Percentiles rank a stretch among this genome's conserved stretches.
Conservation (phyloP, 371 early-diverging fungal species). For the Zychaea mexicana region DNA sequence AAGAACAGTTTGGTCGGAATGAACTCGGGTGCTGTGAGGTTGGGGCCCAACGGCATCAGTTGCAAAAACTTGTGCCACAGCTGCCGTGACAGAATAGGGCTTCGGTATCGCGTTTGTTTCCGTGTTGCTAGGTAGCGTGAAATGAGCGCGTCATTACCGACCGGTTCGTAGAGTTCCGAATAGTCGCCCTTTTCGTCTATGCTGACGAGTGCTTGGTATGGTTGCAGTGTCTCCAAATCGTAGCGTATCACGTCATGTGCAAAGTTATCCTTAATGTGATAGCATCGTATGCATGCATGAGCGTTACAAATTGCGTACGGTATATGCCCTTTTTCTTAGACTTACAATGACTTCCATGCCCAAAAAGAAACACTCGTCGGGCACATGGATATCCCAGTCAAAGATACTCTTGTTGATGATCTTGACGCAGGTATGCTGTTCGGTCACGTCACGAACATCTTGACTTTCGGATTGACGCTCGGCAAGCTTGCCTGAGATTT, state of each 20-base stretch:
- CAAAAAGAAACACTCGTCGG: conserved; percentile 84
- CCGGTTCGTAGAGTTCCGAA: conserved; percentile 82
- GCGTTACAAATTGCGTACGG: too few species aligned
- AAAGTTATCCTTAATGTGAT: conserved; percentile 79
- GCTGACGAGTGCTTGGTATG: conserved; percentile 83
- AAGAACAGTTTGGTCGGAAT: conserved; percentile 88
- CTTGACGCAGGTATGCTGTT: conserved; percentile 63
- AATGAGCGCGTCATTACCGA: conserved; percentile 76
- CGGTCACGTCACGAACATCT: conserved; percentile 40
- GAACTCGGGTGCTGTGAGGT: conserved; percentile 84
- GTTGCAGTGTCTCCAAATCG: conserved; percentile 68
- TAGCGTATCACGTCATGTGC: conserved; percentile 94
- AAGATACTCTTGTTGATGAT: conserved; percentile 91
- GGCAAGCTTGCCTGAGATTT: conserved; percentile 86
- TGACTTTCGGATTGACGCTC: conserved; percentile 68
- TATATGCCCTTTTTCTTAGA: too few species aligned
- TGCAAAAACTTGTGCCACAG: conserved; percentile 55
- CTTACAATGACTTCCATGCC: conserved; percentile 92
- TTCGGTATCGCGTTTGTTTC: conserved; percentile 52
- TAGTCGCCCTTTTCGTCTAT: conserved; percentile 83
- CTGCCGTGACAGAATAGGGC: conserved; percentile 62
- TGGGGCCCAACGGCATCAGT: conserved; percentile 82
- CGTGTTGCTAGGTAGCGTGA: conserved; percentile 69
- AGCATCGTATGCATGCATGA: background rate
- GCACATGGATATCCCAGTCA: conserved; percentile 81